Base-by-base conservation (phyloP, 805 yeast genomes). In the Lipomyces oligophaga region DNA sequence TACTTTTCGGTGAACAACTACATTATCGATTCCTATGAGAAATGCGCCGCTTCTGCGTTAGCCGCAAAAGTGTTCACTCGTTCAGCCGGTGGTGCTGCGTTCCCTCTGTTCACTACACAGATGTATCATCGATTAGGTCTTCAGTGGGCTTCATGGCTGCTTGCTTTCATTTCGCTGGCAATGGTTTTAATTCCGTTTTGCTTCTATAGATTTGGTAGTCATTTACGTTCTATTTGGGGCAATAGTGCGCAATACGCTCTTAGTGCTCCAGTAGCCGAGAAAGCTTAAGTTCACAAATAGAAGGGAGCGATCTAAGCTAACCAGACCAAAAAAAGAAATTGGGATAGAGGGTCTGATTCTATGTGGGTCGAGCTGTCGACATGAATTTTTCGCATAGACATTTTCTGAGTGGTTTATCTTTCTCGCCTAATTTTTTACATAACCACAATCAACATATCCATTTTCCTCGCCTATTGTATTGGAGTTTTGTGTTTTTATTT, bases 21-120 rank as follows among this genome's bases (percentile, higher is more conserved):
- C 60, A 72, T 79, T 53, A 76, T 88, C 63, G 96, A 88, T 67
- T 83, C 95, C 32, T 87, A 88, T 81, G 79, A 49, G 73, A 67
- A 69, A 8, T 67, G 55, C 21, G 83, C 85, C 22, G 94, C 94
- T 0, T 74, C 80, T 16, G 81, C 82, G 1, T 66, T 79, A 44
- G 83, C 84, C 8, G 83, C 79, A 20, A 78, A 78, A 58, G 78
- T 81, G 3, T 74, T 79, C 44, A 64, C 77, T 45, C 69, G 83
- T 65, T 78, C 83, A 2, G 70, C 75, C 5, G 79, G 80, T 61
- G 84, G 81, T 47, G 81, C 79, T 41, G 75, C 72, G 3, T 77
- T 72, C 57, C 83, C 83, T 16, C 61, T 79, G 44, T 79, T 79
- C 58, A 76, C 79, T 11, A 64, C 71, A 22, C 80, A 75, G 59